Percentiles rank a stretch among this genome's conserved stretches.
phyloP scores from a whole-genome alignment of 305 asterid species.

The Fraxinus nigra region DNA sequence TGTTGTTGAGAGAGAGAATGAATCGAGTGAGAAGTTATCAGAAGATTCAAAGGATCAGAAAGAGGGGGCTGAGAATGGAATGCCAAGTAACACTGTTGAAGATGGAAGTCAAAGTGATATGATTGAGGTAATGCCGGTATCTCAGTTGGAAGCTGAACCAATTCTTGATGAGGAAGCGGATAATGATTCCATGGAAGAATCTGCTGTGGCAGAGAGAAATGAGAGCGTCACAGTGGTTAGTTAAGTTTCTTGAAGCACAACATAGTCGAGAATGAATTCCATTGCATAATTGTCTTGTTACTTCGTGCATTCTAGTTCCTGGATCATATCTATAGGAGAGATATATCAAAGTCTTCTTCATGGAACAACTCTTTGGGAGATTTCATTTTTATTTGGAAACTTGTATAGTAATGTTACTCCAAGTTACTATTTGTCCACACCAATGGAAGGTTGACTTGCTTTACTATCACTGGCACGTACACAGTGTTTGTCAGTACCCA shows the following conservation, averaged over 20 bases:
- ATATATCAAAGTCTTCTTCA: not conserved
- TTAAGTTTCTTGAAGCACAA: conserved; percentile 19
- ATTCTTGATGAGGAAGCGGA: conserved; percentile 27
- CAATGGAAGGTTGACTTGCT: not conserved
- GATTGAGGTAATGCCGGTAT: conserved; percentile 15
- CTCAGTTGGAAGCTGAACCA: conserved; percentile 33
- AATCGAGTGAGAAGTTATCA: conserved; percentile 9
- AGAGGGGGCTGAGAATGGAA: conserved; percentile 21
- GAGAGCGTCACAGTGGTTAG: conserved; percentile 37
- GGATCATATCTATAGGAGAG: not conserved
- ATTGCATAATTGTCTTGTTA: not conserved
- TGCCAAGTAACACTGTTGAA: conserved; percentile 15
- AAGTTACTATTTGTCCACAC: not conserved
- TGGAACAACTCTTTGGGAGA: not conserved
- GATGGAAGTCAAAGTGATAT: conserved; percentile 26
- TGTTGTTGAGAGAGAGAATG: conserved; percentile 14
- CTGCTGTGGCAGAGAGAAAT: conserved; percentile 29
- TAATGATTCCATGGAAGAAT: conserved; percentile 18
- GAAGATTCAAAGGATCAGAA: conserved; percentile 19
- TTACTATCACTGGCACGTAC: not conserved
- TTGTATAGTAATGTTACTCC: not conserved
- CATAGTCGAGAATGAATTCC: not conserved
- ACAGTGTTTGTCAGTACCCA: not conserved
- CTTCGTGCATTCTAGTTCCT: not conserved
- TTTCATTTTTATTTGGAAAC: not conserved